These are phyloP conservation scores for Nicotiana obtusifolia DNA, from an alignment of 257 asterid species.

Conservation along the genomic window DNA sequence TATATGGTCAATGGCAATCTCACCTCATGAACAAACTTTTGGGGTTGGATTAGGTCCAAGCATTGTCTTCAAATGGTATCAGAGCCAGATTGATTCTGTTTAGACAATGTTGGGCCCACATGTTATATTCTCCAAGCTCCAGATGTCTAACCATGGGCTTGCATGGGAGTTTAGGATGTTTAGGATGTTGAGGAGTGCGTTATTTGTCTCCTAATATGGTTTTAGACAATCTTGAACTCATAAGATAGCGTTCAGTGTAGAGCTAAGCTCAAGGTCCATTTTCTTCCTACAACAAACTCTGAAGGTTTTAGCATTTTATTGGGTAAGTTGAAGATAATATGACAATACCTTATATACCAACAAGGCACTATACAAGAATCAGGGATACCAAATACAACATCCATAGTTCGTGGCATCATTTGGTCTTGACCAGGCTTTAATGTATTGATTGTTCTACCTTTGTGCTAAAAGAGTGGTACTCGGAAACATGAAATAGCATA, in stretches of 20 bases:
- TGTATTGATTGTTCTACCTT: neutral
- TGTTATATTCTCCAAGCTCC: neutral
- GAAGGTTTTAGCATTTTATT: neutral
- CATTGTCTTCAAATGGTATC: neutral
- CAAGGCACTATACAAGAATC: conserved; percentile 5
- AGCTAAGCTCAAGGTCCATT: neutral
- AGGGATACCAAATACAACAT: neutral
- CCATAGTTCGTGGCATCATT: neutral
- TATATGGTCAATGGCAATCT: neutral
- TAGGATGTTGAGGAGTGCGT: neutral
- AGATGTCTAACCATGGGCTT: neutral
- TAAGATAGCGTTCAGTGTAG: neutral
- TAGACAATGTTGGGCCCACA: neutral
- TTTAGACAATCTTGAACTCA: neutral
- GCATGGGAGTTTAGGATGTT: neutral
- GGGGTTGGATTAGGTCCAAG: neutral
- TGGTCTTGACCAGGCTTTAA: conserved; percentile 2
- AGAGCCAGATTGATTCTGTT: neutral
- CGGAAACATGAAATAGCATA: neutral
- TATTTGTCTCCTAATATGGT: neutral
- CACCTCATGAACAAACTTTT: neutral
- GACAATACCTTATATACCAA: too few species aligned
- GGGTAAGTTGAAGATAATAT: neutral
- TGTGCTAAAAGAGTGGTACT: neutral
- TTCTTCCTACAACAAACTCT: neutral